Evolutionary conservation across 495 filamentous ascomycete genomes (phyloP).

Genomic region (Cercophora samala): DNA sequence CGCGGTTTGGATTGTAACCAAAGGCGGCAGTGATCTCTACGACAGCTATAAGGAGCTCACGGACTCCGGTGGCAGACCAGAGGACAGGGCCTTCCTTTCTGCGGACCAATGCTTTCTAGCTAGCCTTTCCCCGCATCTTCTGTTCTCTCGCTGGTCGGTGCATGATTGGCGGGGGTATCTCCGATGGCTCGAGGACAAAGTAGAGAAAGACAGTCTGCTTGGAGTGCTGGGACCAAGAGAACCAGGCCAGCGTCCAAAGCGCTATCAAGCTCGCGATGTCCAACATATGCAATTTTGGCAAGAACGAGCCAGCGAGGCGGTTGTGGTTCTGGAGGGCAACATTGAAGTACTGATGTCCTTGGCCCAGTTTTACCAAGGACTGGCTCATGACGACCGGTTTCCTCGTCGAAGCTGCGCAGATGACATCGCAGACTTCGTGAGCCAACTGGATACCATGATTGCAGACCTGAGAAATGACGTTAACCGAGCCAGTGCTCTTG

Average conservation of each 20-base stretch:
- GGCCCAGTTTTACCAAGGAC: slow-evolving; percentile 33
- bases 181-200: slow-evolving; percentile 36
- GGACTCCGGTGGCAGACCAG: slow-evolving; percentile 25
- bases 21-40: slow-evolving; percentile 34
- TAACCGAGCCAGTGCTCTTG: slow-evolving; percentile 33
- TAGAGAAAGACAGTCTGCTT: slow-evolving; percentile 30
- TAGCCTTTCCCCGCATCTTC: slow-evolving; percentile 35
- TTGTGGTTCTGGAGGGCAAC: slow-evolving; percentile 41
- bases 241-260: slow-evolving; percentile 18
- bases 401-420: slow-evolving; percentile 23
- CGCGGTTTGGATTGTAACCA: slow-evolving; percentile 40
- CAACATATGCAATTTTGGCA: slow-evolving; percentile 37
- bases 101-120: slow-evolving; percentile 32
- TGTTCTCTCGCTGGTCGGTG: slow-evolving; percentile 41
- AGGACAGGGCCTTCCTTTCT: slow-evolving; percentile 30
- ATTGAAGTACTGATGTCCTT: slow-evolving; percentile 37
- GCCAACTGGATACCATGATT: slow-evolving; percentile 37
- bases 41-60: slow-evolving; percentile 37
- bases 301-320: slow-evolving; percentile 36
- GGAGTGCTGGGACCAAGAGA: slow-evolving; percentile 25
- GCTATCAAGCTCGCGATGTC: slow-evolving; percentile 31
- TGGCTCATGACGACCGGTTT: slow-evolving; percentile 35
- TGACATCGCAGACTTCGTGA: slow-evolving; percentile 32
- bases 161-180: slow-evolving; percentile 46
- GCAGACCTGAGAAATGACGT: slow-evolving; percentile 39